These are phyloP conservation scores for Tolypocladium capitatum DNA, from an alignment of 2,329 filamentous ascomycete genomes.

Conservation along the genomic window DNA sequence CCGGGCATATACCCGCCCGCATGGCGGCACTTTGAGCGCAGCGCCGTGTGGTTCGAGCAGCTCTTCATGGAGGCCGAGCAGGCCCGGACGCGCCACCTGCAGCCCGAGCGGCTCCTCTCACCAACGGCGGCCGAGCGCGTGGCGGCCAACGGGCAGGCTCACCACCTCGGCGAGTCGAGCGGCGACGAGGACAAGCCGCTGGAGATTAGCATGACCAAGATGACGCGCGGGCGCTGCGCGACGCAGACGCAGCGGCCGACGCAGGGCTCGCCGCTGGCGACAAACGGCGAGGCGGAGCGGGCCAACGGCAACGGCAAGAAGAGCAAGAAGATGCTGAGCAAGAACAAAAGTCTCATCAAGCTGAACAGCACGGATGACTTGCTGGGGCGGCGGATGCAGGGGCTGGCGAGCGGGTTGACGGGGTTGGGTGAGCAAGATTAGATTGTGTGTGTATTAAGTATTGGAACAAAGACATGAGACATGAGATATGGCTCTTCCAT, in stretches of 20 bases:
- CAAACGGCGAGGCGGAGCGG: slow-evolving; percentile 13
- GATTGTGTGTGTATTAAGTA: not conserved
- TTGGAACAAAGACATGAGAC: not conserved
- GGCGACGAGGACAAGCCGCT: slow-evolving; percentile 71
- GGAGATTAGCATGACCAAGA: slow-evolving; percentile 59
- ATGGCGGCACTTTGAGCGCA: slow-evolving; percentile 74
- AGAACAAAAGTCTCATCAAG: slow-evolving; percentile 35
- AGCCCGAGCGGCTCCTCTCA: not conserved
- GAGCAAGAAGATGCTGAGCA: slow-evolving; percentile 19
- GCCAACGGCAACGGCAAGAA: slow-evolving; percentile 7
- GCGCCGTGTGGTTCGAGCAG: slow-evolving; percentile 69
- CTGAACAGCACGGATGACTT: slow-evolving; percentile 45
- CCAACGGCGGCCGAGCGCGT: not conserved
- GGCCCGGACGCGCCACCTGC: slow-evolving; percentile 15
- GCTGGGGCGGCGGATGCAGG: slow-evolving; percentile 44
- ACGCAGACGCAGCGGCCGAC: slow-evolving; percentile 1
- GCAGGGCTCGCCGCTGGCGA: slow-evolving; percentile 2
- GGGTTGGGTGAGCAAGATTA: slow-evolving; percentile 31
- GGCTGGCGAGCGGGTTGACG: slow-evolving; percentile 39
- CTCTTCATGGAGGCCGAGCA: slow-evolving; percentile 47
- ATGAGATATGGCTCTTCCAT: not conserved
- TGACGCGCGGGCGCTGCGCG: slow-evolving; percentile 21
- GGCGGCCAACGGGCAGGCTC: slow-evolving; percentile 8
- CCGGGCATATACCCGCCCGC: slow-evolving; percentile 77
- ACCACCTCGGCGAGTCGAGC: slow-evolving; percentile 42